A percentile compares a stretch with the other conserved stretches of the same genome.
These are phyloP conservation scores for Xerocomellus chrysenteron DNA, from an alignment of 768 basidiomycete genomes.

Conservation along the genomic window DNA sequence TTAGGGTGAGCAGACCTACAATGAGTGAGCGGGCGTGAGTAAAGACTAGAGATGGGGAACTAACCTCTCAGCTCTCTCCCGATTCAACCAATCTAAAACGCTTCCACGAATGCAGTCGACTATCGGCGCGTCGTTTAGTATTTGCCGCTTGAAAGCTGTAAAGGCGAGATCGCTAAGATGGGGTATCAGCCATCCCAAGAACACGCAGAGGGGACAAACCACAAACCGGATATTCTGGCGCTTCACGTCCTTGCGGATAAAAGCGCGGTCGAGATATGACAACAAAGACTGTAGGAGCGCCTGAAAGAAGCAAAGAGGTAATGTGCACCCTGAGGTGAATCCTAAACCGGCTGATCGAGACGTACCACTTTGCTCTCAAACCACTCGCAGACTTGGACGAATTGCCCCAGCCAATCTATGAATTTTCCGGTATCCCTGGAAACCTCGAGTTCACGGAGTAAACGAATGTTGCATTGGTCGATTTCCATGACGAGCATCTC, in stretches of 20 bases:
- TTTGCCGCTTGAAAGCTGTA: constrained; percentile 45
- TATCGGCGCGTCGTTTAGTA: constrained; percentile 51
- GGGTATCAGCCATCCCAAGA: neutral
- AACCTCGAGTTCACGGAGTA: constrained; percentile 41
- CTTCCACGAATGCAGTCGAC: constrained; percentile 43
- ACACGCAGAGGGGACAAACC: neutral
- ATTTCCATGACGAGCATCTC: constrained; percentile 57
- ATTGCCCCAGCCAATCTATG: constrained; percentile 56
- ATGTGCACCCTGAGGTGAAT: neutral
- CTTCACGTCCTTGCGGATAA: constrained; percentile 44
- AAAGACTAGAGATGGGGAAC: neutral
- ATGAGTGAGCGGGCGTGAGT: neutral
- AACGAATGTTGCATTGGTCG: constrained; percentile 47
- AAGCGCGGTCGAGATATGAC: constrained; percentile 71
- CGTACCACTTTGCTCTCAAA: constrained; percentile 65
- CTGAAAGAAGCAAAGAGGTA: constrained; percentile 33
- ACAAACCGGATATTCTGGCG: constrained; percentile 47
- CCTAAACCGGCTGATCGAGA: constrained; percentile 8
- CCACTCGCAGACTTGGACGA: constrained; percentile 59
- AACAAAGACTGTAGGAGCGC: constrained; percentile 59
- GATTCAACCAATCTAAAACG: constrained; percentile 50
- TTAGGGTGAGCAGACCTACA: constrained; percentile 39
- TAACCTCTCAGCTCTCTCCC: constrained; percentile 50
- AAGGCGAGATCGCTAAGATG: constrained; percentile 54
- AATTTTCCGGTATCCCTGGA: constrained; percentile 16